These are phyloP conservation scores for Saccharomycodes ludwigii DNA, from an alignment of 805 yeast species.

Conservation along the genomic window DNA sequence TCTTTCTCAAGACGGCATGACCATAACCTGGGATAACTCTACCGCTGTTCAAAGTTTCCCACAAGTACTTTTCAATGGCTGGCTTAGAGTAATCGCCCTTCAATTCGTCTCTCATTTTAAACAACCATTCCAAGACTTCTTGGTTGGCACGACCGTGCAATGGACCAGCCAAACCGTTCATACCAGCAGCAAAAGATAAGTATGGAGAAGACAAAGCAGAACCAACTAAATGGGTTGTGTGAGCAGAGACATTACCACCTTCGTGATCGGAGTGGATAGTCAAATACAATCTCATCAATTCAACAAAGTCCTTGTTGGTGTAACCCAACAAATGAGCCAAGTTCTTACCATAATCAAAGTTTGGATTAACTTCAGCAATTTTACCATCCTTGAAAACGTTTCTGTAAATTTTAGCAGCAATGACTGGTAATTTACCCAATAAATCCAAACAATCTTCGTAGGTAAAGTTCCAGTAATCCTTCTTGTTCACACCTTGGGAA, in stretches of 20 bases:
- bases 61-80: constrained; percentile 61
- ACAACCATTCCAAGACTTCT: constrained; percentile 75
- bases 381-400: constrained; percentile 78
- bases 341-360: constrained; percentile 56
- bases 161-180: constrained; percentile 81
- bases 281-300: constrained; percentile 68
- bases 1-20: constrained; percentile 78
- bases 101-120: constrained; percentile 45
- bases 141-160: constrained; percentile 82
- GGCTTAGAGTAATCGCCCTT: constrained; percentile 57
- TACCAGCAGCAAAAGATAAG: constrained; percentile 69
- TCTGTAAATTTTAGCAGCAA: constrained; percentile 76
- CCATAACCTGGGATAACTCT: constrained; percentile 87
- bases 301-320: constrained; percentile 58
- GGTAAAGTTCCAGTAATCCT: constrained; percentile 75
- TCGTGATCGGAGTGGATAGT: constrained; percentile 82
- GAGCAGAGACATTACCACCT: constrained; percentile 85
- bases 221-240: constrained; percentile 77
- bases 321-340: constrained; percentile 46
- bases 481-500: constrained; percentile 71
- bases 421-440: constrained; percentile 69
- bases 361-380: constrained; percentile 33
- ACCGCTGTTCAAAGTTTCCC: constrained; percentile 71
- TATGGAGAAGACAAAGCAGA: constrained; percentile 72
- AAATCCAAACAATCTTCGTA: constrained; percentile 72